Evolutionary conservation across 768 basidiomycete species (phyloP).

Genomic region (Rhodosporidiobolus odoratus): DNA sequence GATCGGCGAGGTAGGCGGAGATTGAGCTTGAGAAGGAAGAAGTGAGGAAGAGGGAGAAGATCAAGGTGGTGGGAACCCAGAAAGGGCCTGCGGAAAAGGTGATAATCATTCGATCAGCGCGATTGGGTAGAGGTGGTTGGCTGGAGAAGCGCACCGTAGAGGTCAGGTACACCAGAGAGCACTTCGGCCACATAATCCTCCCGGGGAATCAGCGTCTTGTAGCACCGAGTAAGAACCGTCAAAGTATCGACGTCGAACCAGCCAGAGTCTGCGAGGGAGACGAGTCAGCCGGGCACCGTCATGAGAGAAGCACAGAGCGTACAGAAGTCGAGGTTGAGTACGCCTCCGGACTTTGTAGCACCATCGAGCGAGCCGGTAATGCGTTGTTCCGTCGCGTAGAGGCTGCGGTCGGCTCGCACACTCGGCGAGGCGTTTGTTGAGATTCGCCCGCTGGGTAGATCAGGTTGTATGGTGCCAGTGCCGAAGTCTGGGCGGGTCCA

Average conservation of each 20-base stretch:
- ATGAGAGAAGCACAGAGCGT: neutral
- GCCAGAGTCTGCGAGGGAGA: conserved; percentile 54
- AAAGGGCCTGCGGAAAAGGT: conserved; percentile 67
- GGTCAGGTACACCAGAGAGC: conserved; percentile 28
- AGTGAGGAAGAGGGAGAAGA: conserved; percentile 85
- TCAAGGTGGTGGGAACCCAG: conserved; percentile 93
- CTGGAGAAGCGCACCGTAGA: conserved; percentile 26
- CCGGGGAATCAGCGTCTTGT: conserved; percentile 40
- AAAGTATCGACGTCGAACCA: conserved; percentile 73
- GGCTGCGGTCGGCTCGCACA: conserved; percentile 1
- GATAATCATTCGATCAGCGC: neutral
- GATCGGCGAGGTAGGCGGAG: conserved; percentile 70
- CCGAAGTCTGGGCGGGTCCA: conserved; percentile 10
- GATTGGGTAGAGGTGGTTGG: neutral
- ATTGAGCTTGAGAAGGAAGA: conserved; percentile 87
- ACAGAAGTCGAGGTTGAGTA: conserved; percentile 38
- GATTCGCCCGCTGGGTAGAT: conserved; percentile 30
- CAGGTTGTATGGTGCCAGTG: conserved; percentile 19
- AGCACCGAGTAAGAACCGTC: conserved; percentile 40
- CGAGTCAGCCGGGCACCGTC: neutral
- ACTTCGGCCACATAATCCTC: conserved; percentile 40
- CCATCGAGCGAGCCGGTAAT: conserved; percentile 21
- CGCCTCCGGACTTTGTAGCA: conserved; percentile 32
- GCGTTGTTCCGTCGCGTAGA: conserved; percentile 15
- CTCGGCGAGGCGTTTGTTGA: conserved; percentile 27